These are phyloP conservation scores for Oldenlandia corymbosa DNA, from an alignment of 257 asterid genomes.

Conservation along the genomic window DNA sequence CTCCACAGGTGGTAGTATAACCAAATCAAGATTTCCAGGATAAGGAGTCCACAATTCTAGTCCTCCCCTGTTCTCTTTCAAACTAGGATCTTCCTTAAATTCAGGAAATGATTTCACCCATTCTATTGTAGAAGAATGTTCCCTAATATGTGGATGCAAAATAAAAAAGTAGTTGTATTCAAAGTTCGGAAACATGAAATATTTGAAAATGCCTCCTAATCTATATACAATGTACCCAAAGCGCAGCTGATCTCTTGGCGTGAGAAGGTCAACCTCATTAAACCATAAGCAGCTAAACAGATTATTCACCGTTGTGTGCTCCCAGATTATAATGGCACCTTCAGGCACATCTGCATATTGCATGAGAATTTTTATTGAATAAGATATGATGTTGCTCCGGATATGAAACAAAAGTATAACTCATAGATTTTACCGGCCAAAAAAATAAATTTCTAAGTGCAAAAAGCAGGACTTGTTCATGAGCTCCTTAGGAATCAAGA, in stretches of 20 bases:
- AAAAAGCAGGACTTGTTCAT: background rate
- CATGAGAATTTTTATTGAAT: slow-evolving; percentile 1
- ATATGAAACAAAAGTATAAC: too few species aligned
- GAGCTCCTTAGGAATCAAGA: background rate
- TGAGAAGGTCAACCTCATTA: slow-evolving; percentile 89
- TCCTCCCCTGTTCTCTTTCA: slow-evolving; percentile 93
- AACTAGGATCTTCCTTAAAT: slow-evolving; percentile 57
- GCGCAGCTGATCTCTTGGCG: slow-evolving; percentile 97
- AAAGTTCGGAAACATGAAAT: slow-evolving; percentile 88
- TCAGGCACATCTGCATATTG: slow-evolving; percentile 82
- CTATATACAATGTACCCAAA: slow-evolving; percentile 88
- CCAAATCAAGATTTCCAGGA: slow-evolving; percentile 66
- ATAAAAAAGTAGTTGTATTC: slow-evolving; percentile 81
- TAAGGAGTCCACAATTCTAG: slow-evolving; percentile 91
- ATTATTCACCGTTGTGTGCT: slow-evolving; percentile 69
- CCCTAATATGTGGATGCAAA: slow-evolving; percentile 82
- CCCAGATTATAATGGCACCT: slow-evolving; percentile 94
- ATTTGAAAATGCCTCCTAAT: slow-evolving; percentile 52
- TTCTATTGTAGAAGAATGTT: slow-evolving; percentile 89
- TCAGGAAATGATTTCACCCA: slow-evolving; percentile 83
- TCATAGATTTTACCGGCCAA: background rate
- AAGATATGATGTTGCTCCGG: background rate
- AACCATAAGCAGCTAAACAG: slow-evolving; percentile 97
- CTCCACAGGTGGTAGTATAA: slow-evolving; percentile 70
- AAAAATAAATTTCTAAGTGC: background rate